Evolutionary conservation across 148 eudicot species (phyloP), one percentile per base, ranked within the genome.

Genomic region (Euryodendron excelsum): DNA sequence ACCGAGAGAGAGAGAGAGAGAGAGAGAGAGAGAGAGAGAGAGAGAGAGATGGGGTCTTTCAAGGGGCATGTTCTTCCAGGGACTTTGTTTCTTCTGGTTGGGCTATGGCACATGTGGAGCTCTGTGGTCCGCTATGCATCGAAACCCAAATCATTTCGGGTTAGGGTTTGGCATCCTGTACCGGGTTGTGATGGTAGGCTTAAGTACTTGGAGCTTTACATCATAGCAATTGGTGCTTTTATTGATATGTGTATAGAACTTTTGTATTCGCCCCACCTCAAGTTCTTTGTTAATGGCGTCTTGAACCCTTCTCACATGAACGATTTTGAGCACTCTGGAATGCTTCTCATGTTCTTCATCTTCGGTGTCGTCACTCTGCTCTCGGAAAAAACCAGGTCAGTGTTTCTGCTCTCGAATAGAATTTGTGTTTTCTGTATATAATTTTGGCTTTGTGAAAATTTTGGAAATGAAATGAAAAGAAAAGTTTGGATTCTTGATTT

Each of bases 291-390:
- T 5, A 20, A 91, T 83, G 99, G 99, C 17, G 80, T 86, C 7
- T 86, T 93, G 90, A 89, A 93, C 74, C 92, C 99, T 3, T 13
- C 72, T 52, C 94, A 93, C 77, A 81, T 96, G 94, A 96, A 96
- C 82, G 85, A 91, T 78, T 96, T 93, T 64, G 99, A 96, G 83
- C 99, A 96, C 78, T 86, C 91, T 33, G 99, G 94, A 39, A 96
- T 96, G 99, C 98, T 96, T 61, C 81, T 96, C 82, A 96, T 96
- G 99, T 96, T 96, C 87, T 90, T 93, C 86, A 81, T 96, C 82
- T 91, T 87, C 23, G 96, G 97, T 66, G 84, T 90, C 61, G 77
- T 90, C 59, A 36, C 88, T 70, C 87, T 96, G 52, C 80, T 96
- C 27, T 90, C 94, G 0, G 97, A 87, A 80, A 85, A 89, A 77